phyloP scores from a whole-genome alignment of 2,329 filamentous ascomycete species.

The Chrysoporthe puriensis region DNA sequence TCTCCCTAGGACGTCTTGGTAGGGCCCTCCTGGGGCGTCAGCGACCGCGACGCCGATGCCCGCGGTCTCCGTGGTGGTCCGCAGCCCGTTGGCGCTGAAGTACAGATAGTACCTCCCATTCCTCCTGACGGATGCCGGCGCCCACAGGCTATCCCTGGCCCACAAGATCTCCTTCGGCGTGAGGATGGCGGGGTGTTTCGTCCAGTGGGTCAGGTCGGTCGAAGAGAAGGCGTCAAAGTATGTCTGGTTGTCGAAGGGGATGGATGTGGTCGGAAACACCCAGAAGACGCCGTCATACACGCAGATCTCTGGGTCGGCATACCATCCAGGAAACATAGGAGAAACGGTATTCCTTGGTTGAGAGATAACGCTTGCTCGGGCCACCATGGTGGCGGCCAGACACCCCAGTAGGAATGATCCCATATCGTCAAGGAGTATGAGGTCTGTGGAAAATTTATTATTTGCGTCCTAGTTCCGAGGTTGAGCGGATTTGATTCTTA shows the following conservation, averaged over 20 bases:
- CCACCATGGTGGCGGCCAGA: neutral
- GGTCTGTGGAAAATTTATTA: neutral
- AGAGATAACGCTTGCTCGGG: neutral
- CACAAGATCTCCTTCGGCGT: constrained; percentile 44
- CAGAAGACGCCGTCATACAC: constrained; percentile 50
- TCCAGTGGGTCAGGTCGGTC: constrained; percentile 51
- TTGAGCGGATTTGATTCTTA: neutral
- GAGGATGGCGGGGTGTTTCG: constrained; percentile 49
- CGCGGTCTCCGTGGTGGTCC: constrained; percentile 40
- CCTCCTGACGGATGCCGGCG: constrained; percentile 45
- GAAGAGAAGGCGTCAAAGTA: constrained; percentile 56
- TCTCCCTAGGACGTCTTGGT: constrained; percentile 43
- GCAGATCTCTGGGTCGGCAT: constrained; percentile 53
- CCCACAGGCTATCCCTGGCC: constrained; percentile 51
- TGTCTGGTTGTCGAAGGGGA: constrained; percentile 48
- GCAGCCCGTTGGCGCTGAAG: constrained; percentile 53
- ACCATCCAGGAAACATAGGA: constrained; percentile 32
- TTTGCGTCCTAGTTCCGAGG: neutral
- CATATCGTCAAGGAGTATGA: neutral
- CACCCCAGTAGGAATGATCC: neutral
- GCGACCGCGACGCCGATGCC: constrained; percentile 47
- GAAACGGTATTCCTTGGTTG: neutral
- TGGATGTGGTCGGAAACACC: constrained; percentile 52
- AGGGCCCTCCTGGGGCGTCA: constrained; percentile 40
- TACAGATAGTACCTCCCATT: constrained; percentile 53